Evolutionary conservation across 768 basidiomycete genomes (phyloP), one percentile per base, ranked within the genome.

Genomic region (Butyriboletus loyo): DNA sequence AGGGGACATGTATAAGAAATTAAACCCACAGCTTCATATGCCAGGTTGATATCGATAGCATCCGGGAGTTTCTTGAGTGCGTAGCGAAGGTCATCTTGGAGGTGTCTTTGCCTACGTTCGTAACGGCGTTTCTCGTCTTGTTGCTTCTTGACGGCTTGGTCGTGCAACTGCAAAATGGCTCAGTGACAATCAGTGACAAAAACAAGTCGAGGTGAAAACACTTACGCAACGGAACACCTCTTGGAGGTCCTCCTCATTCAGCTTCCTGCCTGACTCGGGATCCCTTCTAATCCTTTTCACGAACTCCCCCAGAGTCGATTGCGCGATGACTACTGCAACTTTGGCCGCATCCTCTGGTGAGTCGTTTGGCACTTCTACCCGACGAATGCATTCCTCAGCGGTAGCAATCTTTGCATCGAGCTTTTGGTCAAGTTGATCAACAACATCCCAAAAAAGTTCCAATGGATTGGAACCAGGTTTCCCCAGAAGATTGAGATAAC

Each of bases 41-140:
- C 66, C 50, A 85, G 65, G 27, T 72, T 82, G 44, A 94, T 67
- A 57, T 96, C 92, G 35, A 98, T 70, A 1, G 90, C 81, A 44
- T 94, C 90, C 0, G 89, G 68, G 7, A 96, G 75, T 67, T 96
- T 96, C 73, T 90, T 93, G 58, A 98, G 76, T 0, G 95, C 97
- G 72, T 98, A 97, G 7, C 97, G 86, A 34, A 99, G 76, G 64
- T 98, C 97, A 69, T 99, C 97, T 63, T 97, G 92, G 56, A 92
- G 72, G 68, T 96, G 89, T 25, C 95, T 81, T 52, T 87, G 84
- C 62, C 80, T 85, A 52, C 93, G 80, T 70, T 98, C 97, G 1
- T 84, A 73, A 32, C 92, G 82, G n/a, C 86, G 78, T 67, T 84
- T 90, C 68, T 98, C 97, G 15, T 93, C 90, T 3, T 87, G 87